Conservation (phyloP, 306 rosid species). For the Crotalaria pallida region DNA sequence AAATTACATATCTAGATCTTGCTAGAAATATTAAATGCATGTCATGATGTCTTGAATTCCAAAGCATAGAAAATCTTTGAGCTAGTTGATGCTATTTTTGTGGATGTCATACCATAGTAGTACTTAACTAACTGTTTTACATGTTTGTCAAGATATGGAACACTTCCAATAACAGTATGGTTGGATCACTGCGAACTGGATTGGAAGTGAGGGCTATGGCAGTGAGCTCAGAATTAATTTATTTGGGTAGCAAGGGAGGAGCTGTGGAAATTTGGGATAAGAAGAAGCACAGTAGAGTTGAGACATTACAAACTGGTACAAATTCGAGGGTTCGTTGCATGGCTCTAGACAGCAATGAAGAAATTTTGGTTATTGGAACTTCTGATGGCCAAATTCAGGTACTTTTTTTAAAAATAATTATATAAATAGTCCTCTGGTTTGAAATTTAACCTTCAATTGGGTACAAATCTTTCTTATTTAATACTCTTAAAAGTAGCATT, state of each 20-base stretch:
- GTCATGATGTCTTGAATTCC: not conserved
- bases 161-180: slow-evolving; percentile 49
- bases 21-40: not conserved
- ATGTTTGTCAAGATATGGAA: slow-evolving; percentile 57
- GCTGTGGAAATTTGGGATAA: slow-evolving; percentile 74
- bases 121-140: slow-evolving; percentile 8
- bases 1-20: not conserved
- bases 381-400: slow-evolving; percentile 89
- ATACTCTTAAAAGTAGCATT: not conserved
- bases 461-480: not conserved
- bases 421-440: not conserved
- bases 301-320: slow-evolving; percentile 53
- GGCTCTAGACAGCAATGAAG: slow-evolving; percentile 64
- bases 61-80: not conserved
- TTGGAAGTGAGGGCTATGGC: slow-evolving; percentile 75
- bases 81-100: slow-evolving; percentile 6
- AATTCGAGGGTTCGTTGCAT: slow-evolving; percentile 64
- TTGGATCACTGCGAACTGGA: slow-evolving; percentile 58
- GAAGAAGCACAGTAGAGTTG: slow-evolving; percentile 55
- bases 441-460: not conserved
- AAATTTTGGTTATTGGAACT: slow-evolving; percentile 72
- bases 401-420: not conserved
- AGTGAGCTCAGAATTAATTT: slow-evolving; percentile 71
- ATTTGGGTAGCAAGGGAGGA: slow-evolving; percentile 85
- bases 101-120: not conserved